Base-by-base conservation (phyloP, 768 basidiomycete genomes). In the Tephrocybe sp. region DNA sequence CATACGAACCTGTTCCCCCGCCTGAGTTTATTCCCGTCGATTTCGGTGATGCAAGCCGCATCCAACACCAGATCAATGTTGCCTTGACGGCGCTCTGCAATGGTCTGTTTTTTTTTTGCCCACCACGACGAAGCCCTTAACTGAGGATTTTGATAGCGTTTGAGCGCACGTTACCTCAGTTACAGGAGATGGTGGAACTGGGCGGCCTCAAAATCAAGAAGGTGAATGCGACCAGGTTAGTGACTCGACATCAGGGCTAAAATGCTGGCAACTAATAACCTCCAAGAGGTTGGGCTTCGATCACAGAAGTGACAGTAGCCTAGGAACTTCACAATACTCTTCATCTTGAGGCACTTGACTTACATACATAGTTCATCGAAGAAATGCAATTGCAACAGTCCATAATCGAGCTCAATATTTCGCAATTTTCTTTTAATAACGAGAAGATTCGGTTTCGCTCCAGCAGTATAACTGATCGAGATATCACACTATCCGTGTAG, bases 11-110 rank as follows among this genome's bases (percentile, higher is more conserved):
- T 8, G 61, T 70, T 10, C 55, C 68, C 4, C 64, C 68, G n/a
- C 70, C 69, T 6, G 57, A 58, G 10, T 70, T 68, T 42, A 56
- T 71, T 22, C 70, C 70, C 12, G 63, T 62, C n/a, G 66, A 71
- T 55, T 72, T 70, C 42, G 69, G 70, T 11, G 66, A 72, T 33
- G 61, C 68, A 11, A 66, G 66, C 37, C 66, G 66, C 27, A 67
- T 65, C 21, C 67, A 68, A 54, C 67, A 70, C 55, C 64, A 64
- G 41, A 63, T 69, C 45, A 69, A 68, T 46, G 70, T 70, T 16
- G 65, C 62, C 15, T 51, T 70, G 36, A 70, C 67, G 27, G 65
- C 67, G 15, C 55, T 67, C 23, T 70, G 68, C 58, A 68, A 68
- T 40, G 56, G 69, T 70, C 53, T 54, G 63, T 22, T 9, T 18